Evolutionary conservation across 2,329 filamentous ascomycete genomes (phyloP).

Genomic region (Paramyrothecium roridum): DNA sequence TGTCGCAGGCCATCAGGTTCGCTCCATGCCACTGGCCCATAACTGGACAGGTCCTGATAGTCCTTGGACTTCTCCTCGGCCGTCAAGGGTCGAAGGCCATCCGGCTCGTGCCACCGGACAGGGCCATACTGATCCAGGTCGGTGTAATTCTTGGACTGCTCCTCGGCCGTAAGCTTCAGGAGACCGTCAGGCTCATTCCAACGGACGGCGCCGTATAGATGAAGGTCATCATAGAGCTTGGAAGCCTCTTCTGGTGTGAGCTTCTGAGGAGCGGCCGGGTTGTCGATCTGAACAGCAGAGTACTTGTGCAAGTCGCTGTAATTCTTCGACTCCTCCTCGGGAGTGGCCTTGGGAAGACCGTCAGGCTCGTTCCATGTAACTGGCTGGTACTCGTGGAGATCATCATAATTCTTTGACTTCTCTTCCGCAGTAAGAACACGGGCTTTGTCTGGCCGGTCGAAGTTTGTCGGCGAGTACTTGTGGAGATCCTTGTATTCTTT

Average conservation of each 20-base stretch:
- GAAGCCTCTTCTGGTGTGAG: constrained; percentile 23
- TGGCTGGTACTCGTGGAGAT: constrained; percentile 34
- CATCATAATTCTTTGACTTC: constrained; percentile 26
- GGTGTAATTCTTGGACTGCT: constrained; percentile 23
- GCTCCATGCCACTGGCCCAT: constrained; percentile 26
- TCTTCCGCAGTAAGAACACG: constrained; percentile 10
- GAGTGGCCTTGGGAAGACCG: constrained; percentile 13
- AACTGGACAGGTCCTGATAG: constrained; percentile 39
- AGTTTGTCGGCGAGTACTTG: constrained; percentile 31
- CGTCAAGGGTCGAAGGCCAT: constrained; percentile 15
- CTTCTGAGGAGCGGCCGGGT: constrained; percentile 19
- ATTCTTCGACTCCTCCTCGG: constrained; percentile 23
- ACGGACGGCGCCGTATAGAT: constrained; percentile 21
- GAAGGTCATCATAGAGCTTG: constrained; percentile 27
- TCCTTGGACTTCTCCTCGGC: constrained; percentile 31
- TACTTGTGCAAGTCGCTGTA: constrained; percentile 35
- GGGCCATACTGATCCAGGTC: constrained; percentile 27
- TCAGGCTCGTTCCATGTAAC: constrained; percentile 25
- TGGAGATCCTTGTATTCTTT: constrained; percentile 27
- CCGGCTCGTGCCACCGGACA: constrained; percentile 22
- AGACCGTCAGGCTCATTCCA: constrained; percentile 22
- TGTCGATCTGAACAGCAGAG: constrained; percentile 22
- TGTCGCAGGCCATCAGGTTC: constrained; percentile 26
- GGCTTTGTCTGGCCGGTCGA: constrained; percentile 16
- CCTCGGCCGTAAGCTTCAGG: constrained; percentile 16